Percentiles rank a stretch among this genome's conserved stretches.
These are phyloP conservation scores for Pyricularia sp. DNA, from an alignment of 2,329 filamentous ascomycete genomes.

Conservation along the genomic window DNA sequence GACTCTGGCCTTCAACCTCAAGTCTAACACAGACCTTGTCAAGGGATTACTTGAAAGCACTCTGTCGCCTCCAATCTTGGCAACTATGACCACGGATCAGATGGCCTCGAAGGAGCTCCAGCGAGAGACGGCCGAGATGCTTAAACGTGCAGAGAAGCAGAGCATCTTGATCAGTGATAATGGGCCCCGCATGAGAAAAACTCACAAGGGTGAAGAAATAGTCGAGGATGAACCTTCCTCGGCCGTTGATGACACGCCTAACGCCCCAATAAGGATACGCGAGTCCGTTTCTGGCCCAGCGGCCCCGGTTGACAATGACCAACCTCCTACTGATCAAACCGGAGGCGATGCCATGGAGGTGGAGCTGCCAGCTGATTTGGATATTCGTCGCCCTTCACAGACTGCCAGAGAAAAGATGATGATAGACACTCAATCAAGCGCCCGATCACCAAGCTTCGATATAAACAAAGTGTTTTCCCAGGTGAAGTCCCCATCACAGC, in stretches of 20 bases:
- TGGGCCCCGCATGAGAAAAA: conserved; percentile 69
- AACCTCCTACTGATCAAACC: conserved; percentile 4
- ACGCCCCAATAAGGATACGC: neutral
- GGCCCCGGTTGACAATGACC: neutral
- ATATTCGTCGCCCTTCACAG: conserved; percentile 7
- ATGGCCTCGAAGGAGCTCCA: conserved; percentile 88
- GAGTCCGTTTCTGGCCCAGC: neutral
- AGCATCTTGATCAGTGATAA: conserved; percentile 70
- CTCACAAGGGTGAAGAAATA: conserved; percentile 90
- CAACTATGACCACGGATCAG: conserved; percentile 80
- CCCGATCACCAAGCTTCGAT: conserved; percentile 52
- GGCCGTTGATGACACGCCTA: neutral
- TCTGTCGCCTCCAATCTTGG: conserved; percentile 61
- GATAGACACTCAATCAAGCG: conserved; percentile 38
- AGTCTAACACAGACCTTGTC: conserved; percentile 70
- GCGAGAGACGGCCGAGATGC: conserved; percentile 60
- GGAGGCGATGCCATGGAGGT: conserved; percentile 3
- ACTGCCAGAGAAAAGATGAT: conserved; percentile 21
- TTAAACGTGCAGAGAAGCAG: conserved; percentile 67
- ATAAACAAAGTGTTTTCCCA: conserved; percentile 77
- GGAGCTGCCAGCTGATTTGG: conserved; percentile 15
- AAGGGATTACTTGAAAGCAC: conserved; percentile 60
- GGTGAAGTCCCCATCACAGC: conserved; percentile 56
- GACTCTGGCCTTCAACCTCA: conserved; percentile 72
- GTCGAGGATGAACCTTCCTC: conserved; percentile 53